Conservation (phyloP, 257 asterid species). For the Solanum peruvianum region DNA sequence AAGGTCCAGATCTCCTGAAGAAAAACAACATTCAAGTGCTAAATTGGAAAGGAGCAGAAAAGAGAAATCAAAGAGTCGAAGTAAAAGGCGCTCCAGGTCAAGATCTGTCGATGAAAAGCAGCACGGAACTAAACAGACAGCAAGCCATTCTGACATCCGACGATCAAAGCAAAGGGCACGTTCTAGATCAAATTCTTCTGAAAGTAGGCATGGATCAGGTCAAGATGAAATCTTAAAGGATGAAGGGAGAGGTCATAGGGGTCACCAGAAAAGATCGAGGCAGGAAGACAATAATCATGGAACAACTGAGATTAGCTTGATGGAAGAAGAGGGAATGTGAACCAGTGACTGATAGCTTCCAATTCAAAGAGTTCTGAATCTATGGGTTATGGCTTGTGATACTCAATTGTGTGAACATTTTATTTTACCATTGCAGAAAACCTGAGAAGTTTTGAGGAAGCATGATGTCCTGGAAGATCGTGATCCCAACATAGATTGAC, state of each 20-base stretch:
- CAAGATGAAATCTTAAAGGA: constrained; percentile 25
- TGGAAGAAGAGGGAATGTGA: constrained; percentile 9
- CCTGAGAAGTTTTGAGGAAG: not conserved
- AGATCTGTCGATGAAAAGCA: constrained; percentile 15
- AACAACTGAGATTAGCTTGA: constrained; percentile 4
- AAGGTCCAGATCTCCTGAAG: constrained; percentile 36
- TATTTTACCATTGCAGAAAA: constrained; percentile 1
- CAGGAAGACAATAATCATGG: constrained; percentile 4
- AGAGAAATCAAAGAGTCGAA: constrained; percentile 40
- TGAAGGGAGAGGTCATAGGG: constrained; percentile 26
- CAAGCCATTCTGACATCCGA: constrained; percentile 31
- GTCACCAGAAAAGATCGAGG: not conserved
- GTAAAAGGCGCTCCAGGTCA: constrained; percentile 35
- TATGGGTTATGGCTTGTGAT: not conserved
- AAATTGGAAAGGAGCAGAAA: constrained; percentile 29
- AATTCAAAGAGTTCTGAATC: constrained; percentile 12
- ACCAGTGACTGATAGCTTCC: constrained; percentile 7
- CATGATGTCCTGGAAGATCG: constrained; percentile 3
- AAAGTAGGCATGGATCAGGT: constrained; percentile 22
- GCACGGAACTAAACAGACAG: constrained; percentile 18
- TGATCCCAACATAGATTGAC: constrained; percentile 13
- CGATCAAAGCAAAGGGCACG: constrained; percentile 46
- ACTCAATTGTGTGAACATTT: constrained; percentile 12
- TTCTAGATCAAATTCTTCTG: constrained; percentile 48
- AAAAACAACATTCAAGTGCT: constrained; percentile 22